Evolutionary conservation across 1,139 yeast genomes (phyloP), one percentile per base, ranked within the genome.

Genomic region (Blastobotrys aristatus): DNA sequence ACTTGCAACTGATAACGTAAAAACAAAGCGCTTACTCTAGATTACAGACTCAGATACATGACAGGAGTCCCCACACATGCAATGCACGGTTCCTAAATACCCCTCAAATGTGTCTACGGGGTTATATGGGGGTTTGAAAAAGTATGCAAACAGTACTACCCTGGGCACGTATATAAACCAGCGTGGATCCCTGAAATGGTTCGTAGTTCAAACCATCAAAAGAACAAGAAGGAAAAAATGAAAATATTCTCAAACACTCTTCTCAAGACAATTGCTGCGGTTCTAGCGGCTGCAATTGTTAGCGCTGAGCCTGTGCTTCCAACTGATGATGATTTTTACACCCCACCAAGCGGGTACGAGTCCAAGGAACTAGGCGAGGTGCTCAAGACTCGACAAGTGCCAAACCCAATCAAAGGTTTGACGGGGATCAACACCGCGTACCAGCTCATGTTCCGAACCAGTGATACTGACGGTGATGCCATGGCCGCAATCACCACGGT

Each of bases 401-500:
- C 26, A n/a, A 48, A 51, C 4, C 45, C 51, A 20, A 13, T 42
- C 21, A 16, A 26, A n/a, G 36, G 27, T 14, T 14, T 40, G 20
- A 20, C 40, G 6, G 33, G 33, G n/a, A 4, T 43, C 3, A 37
- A 24, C 16, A 22, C 18, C 2, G 27, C 44, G 2, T 53, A 49
- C 46, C 68, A 64, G 48, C 36, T 64, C 18, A 43, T 56, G 34
- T 57, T 48, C 44, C 55, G 64, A 17, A 54, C 61, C 13, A 53
- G 58, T 24, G 56, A 60, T 42, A 51, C 63, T 10, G 42, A 49
- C 36, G 65, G 59, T 31, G 48, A 50, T 13, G 53, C 68, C 17
- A 51, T 57, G 4, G 55, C 57, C 1, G 57, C 59, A 20, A 57
- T 60, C 17, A 61, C 65, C 13, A 63, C 66, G 1, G 48, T 63